Evolutionary conservation across 2,329 filamentous ascomycete species (phyloP), one percentile per base, ranked within the genome.

Genomic region (Thelonectria discophora): DNA sequence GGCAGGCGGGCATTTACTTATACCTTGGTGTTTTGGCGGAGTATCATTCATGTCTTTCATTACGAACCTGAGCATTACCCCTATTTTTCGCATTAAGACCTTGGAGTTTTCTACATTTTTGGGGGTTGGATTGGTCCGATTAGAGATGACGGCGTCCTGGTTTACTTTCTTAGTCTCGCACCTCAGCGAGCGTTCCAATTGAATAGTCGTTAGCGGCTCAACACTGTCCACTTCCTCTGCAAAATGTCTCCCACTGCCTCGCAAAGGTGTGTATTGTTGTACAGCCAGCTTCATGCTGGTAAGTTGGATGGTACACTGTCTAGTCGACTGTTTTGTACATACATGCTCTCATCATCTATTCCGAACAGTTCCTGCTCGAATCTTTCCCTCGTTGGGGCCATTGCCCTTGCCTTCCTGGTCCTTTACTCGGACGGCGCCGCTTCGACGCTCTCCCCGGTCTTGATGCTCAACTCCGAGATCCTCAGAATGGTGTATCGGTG

Each of bases 401-500:
- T 20, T 58, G 37, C 58, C 34, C 51, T 60, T 21, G 52, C 34
- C 63, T 46, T 12, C 17, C 50, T 39, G 47, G 64, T 13, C 58
- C 53, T 55, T 45, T 17, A 48, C 53, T 57, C 32, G 40, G 60
- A 59, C 45, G 51, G 51, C 57, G 58, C 72, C 42, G 21, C 21
- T 40, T 78, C 77, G 53, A 81, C 72, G 52, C 82, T 78, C 50
- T 79, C 79, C 50, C 76, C 64, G 20, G 70, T 73, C 67, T 82
- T 82, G 60, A 97, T 83, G 74, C 86, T 89, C 65, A 98, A 75
- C 78, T 98, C 92, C 74, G 90, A 90, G 66, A 99, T 90, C 73
- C 89, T 85, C 78, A 99, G 74, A 20, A 97, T 86, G 3, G 95
- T 99, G 78, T 91, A 97, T 72, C 87, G 85, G 75, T 97, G 92